Percentiles rank a stretch among this genome's conserved stretches.
phyloP scores from a whole-genome alignment of 129 eudicot species.

The Helianthus tuberosus region DNA sequence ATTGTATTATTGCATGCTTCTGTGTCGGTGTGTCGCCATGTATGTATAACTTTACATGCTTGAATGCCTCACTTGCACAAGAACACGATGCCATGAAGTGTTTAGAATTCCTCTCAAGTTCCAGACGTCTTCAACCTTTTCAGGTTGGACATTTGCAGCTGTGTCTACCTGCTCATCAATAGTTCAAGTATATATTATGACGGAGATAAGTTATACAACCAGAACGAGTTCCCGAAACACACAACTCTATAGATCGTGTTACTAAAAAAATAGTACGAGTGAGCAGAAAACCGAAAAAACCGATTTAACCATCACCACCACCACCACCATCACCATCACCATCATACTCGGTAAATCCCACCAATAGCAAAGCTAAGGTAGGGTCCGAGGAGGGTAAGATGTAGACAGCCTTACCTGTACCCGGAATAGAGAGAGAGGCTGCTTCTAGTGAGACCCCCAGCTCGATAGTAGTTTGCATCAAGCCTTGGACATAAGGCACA shows the following conservation, averaged over 20 bases:
- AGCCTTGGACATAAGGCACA: no score
- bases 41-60: slow-evolving; percentile 43
- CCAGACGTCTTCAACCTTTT: slow-evolving; percentile 78
- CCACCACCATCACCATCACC: no score
- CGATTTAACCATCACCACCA: no score
- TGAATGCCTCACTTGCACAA: slow-evolving; percentile 77
- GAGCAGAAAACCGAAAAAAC: no score
- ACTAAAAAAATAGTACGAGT: neutral
- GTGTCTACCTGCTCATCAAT: slow-evolving; percentile 64
- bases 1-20: slow-evolving; percentile 13
- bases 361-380: no score
- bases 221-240: slow-evolving; percentile 1
- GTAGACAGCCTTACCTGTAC: no score
- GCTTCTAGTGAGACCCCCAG: no score
- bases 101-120: slow-evolving; percentile 94
- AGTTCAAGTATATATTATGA: neutral
- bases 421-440: no score
- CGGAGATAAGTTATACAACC: neutral
- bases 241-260: neutral
- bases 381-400: no score
- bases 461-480: no score
- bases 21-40: neutral
- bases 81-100: slow-evolving; percentile 98
- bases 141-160: slow-evolving; percentile 92
- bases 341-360: no score